A percentile compares a stretch with the other conserved stretches of the same genome.
Conservation (phyloP, 202 grass and related monocot genomes). For the Musa balbisiana region DNA sequence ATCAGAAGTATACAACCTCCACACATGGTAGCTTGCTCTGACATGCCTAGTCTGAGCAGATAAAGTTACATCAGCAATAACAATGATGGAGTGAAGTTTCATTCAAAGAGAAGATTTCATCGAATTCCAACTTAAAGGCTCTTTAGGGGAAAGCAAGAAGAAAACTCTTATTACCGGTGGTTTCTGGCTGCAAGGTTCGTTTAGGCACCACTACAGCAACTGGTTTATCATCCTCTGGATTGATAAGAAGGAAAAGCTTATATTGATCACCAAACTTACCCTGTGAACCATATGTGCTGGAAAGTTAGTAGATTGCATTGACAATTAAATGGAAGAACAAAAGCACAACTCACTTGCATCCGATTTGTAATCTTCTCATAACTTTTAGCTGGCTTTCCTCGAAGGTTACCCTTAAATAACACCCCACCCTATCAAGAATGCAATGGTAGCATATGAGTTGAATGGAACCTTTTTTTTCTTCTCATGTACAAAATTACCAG, state of each 20-base stretch:
- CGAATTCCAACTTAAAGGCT: constrained; percentile 3
- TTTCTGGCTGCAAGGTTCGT: constrained; percentile 55
- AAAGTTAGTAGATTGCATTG: not conserved
- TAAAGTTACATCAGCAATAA: not conserved
- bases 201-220: constrained; percentile 82
- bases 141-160: not conserved
- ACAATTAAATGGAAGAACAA: not conserved
- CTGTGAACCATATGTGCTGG: constrained; percentile 34
- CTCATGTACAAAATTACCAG: too few species aligned
- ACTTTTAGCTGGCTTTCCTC: constrained; percentile 68
- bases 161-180: constrained; percentile 45
- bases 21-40: not conserved
- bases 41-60: not conserved
- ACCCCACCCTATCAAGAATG: constrained; percentile 58
- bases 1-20: not conserved
- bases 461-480: not conserved
- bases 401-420: constrained; percentile 89
- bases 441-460: not conserved
- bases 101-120: constrained; percentile 14
- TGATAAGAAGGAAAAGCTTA: constrained; percentile 89
- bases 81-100: not conserved
- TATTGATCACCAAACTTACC: constrained; percentile 90
- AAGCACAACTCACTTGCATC: constrained; percentile 43
- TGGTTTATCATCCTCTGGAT: constrained; percentile 90
- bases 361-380: constrained; percentile 87